Evolutionary conservation across 345 rosid species (phyloP).

Genomic region (Citrus mangshanensis): DNA sequence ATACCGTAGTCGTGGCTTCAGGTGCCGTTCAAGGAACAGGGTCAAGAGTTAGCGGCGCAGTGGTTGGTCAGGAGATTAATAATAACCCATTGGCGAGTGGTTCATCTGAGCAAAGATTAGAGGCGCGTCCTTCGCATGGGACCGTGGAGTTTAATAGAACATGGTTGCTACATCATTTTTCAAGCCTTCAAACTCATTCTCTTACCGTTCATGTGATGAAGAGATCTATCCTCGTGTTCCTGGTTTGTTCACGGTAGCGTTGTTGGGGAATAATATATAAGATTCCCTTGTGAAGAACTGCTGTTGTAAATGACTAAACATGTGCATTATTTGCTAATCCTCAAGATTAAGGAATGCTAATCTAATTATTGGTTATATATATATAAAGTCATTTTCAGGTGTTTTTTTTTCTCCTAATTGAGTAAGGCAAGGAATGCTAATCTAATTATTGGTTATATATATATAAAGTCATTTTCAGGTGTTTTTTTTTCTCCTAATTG

Average conservation of each 20-base stretch:
- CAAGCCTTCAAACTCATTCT: not conserved
- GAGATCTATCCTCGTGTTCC: not conserved
- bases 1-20: no score
- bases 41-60: no score
- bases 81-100: not conserved
- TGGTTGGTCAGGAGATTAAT: no score
- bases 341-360: not conserved
- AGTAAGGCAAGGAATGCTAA: not conserved
- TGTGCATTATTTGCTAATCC: not conserved
- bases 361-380: not conserved
- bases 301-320: not conserved
- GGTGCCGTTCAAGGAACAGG: no score
- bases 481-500: no score
- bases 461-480: no score
- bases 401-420: no score
- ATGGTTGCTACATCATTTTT: not conserved
- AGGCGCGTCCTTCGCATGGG: not conserved
- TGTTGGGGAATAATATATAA: not conserved
- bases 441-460: not conserved
- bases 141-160: not conserved
- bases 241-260: not conserved
- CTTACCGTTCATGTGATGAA: not conserved
- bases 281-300: not conserved
- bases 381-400: no score
- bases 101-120: not conserved